Conservation (phyloP, 2,329 filamentous ascomycete genomes). For the Nothophaeocryptopus gaeumannii region DNA sequence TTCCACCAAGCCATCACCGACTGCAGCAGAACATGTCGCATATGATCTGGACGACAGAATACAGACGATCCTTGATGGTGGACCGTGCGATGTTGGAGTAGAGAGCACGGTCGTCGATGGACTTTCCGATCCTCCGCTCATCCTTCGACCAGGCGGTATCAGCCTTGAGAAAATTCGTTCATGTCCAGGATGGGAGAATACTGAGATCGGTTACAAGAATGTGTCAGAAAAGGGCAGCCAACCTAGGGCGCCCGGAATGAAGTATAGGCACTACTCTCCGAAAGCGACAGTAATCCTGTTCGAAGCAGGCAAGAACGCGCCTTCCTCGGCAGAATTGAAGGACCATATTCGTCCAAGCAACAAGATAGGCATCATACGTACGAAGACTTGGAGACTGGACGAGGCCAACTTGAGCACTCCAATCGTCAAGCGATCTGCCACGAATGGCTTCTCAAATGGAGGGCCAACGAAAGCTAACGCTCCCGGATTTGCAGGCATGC, state of each 20-base stretch:
- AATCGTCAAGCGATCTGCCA: too few relatives aligned
- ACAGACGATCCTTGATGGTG: slow-evolving; percentile 83
- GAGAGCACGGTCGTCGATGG: slow-evolving; percentile 98
- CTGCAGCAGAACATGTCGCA: slow-evolving; percentile 81
- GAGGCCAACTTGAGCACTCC: too few relatives aligned
- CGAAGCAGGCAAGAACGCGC: slow-evolving; percentile 53
- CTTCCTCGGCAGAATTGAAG: slow-evolving; percentile 30
- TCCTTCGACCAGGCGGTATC: slow-evolving; percentile 83
- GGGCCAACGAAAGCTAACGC: slow-evolving; percentile 19
- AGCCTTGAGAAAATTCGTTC: slow-evolving; percentile 73
- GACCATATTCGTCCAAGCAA: slow-evolving; percentile 25
- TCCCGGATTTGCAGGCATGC: slow-evolving; percentile 29
- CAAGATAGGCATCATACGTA: slow-evolving; percentile 42
- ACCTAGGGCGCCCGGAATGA: slow-evolving; percentile 93
- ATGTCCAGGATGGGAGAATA: slow-evolving; percentile 77
- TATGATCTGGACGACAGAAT: slow-evolving; percentile 82
- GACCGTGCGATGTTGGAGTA: slow-evolving; percentile 80
- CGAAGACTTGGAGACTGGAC: slow-evolving; percentile 34
- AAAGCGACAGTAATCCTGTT: slow-evolving; percentile 72
- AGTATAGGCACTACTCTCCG: slow-evolving; percentile 97
- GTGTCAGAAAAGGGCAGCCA: slow-evolving; percentile 61
- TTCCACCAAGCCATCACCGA: slow-evolving; percentile 88
- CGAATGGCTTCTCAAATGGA: background rate
- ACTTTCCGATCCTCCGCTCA: slow-evolving; percentile 71
- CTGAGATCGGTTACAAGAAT: slow-evolving; percentile 76